Evolutionary conservation across 2,329 filamentous ascomycete species (phyloP).

Genomic region (Phyllachora maydis): DNA sequence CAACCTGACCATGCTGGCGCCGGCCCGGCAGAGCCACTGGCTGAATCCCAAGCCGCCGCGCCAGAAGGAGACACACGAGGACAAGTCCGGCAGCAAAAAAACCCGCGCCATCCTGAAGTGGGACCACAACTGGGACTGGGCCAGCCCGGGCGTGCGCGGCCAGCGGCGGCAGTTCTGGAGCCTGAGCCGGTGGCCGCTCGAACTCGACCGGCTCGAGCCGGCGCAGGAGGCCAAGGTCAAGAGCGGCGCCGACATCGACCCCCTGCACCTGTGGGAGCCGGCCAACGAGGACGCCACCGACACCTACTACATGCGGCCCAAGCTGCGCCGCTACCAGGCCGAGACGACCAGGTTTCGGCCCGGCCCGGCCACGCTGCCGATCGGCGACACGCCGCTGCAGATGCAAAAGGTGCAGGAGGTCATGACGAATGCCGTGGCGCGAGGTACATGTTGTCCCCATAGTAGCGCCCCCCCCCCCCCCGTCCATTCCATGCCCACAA

Average conservation of each 20-base stretch:
- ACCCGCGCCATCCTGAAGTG: constrained; percentile 4
- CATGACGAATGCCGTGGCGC: constrained; percentile 5
- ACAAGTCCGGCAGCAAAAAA: constrained; percentile 7
- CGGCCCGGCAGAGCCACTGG: constrained; percentile 12
- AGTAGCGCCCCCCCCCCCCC: background rate
- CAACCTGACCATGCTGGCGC: constrained; percentile 20
- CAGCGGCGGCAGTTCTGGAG: constrained; percentile 16
- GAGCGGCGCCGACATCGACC: constrained; percentile 11
- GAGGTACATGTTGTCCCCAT: constrained; percentile 2
- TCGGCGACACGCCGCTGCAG: constrained; percentile 17
- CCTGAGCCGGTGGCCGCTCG: constrained; percentile 22
- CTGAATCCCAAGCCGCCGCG: too few relatives aligned
- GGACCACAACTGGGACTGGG: constrained; percentile 17
- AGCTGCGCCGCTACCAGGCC: constrained; percentile 7
- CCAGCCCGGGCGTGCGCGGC: constrained; percentile 6
- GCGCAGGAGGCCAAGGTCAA: constrained; percentile 9
- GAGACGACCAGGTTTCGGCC: constrained; percentile 7
- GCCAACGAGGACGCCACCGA: constrained; percentile 6
- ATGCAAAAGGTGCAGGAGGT: constrained; percentile 7
- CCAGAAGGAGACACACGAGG: too few relatives aligned
- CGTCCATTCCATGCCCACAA: background rate
- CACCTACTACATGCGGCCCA: constrained; percentile 5
- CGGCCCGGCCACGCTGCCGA: constrained; percentile 13
- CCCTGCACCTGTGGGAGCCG: constrained; percentile 8
- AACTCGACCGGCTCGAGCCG: constrained; percentile 11